Percentiles rank a stretch among this genome's conserved stretches.
phyloP scores from a whole-genome alignment of 2,329 filamentous ascomycete genomes.

The Akanthomyces dipterigenus region DNA sequence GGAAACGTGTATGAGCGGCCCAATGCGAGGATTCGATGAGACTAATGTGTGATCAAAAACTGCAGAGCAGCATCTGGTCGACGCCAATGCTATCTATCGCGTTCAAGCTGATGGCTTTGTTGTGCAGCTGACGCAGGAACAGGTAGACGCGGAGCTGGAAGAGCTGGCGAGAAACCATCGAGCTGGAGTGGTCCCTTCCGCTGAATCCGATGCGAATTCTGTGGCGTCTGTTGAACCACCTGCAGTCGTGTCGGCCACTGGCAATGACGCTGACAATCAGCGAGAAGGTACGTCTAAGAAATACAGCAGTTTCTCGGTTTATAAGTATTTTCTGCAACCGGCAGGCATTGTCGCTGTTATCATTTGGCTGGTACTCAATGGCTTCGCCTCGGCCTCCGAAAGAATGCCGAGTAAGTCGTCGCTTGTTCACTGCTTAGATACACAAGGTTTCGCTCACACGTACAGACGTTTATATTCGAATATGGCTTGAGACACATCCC shows the following conservation, averaged over 20 bases:
- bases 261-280: neutral
- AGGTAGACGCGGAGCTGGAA: neutral
- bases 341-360: neutral
- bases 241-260: neutral
- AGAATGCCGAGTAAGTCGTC: neutral
- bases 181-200: neutral
- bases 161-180: neutral
- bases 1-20: too few relatives aligned
- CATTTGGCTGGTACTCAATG: neutral
- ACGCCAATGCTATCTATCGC: neutral
- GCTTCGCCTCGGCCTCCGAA: neutral
- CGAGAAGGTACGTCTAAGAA: too few relatives aligned
- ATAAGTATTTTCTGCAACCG: neutral
- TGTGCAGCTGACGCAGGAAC: neutral
- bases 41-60: neutral
- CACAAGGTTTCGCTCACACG: too few relatives aligned
- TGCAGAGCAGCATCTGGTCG: neutral
- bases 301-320: neutral
- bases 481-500: neutral
- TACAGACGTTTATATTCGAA: conserved; percentile 1
- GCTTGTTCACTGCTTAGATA: too few relatives aligned
- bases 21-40: too few relatives aligned
- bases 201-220: neutral
- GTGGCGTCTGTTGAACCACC: neutral
- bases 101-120: neutral